A percentile compares a stretch with the other conserved stretches of the same genome.
These are phyloP conservation scores for Microbotryum violaceum DNA, from an alignment of 1,284 basidiomycete genomes.

Conservation along the genomic window DNA sequence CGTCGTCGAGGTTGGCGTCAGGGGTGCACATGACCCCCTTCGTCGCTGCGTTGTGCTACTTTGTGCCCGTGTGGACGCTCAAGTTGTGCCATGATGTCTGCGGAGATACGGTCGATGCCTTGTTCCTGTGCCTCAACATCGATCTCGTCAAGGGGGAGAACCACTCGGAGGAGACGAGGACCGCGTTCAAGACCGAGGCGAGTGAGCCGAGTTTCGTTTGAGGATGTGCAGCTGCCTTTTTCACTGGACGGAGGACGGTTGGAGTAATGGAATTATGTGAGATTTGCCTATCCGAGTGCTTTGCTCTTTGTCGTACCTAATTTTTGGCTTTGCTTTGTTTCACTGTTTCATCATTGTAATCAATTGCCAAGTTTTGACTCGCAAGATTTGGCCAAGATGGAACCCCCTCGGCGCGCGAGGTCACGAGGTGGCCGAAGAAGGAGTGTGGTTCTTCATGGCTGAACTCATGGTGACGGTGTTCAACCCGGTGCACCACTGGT, in stretches of 20 bases:
- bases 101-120: conserved; percentile 21
- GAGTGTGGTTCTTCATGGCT: background rate
- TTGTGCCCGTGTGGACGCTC: conserved; percentile 25
- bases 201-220: too few species aligned
- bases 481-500: too few species aligned
- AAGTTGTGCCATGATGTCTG: conserved; percentile 14
- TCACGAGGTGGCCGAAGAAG: conserved; percentile 11
- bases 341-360: background rate
- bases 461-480: too few species aligned
- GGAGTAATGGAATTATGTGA: background rate
- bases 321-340: background rate
- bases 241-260: background rate
- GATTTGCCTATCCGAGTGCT: background rate
- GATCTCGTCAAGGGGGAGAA: too few species aligned
- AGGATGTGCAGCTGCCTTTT: too few species aligned
- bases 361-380: conserved; percentile 36
- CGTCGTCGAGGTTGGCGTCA: conserved; percentile 17
- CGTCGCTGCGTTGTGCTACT: conserved; percentile 18
- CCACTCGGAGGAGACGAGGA: too few species aligned
- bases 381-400: conserved; percentile 66
- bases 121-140: conserved; percentile 9
- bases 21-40: conserved; percentile 1
- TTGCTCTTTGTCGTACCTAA: background rate
- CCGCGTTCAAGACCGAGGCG: too few species aligned
- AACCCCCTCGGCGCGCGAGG: conserved; percentile 8